A percentile compares a stretch with the other conserved stretches of the same genome.
These are phyloP conservation scores for Ajuga reptans DNA, from an alignment of 305 asterid species.

Conservation along the genomic window DNA sequence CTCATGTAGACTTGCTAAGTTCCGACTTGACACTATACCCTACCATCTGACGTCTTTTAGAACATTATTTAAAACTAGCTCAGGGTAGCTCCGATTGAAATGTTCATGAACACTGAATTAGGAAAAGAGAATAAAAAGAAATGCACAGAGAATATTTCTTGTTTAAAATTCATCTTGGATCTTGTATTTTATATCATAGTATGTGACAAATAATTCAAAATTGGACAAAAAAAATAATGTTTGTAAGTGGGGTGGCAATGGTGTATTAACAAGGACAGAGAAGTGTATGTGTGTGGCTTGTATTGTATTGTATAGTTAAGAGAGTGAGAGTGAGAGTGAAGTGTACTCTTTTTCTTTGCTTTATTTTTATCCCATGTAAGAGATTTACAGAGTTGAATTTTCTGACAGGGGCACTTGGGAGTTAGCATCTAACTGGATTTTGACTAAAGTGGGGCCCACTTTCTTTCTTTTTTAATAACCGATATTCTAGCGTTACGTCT, in stretches of 20 bases:
- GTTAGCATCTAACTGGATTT: conserved; percentile 17
- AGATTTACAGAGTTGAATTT: conserved; percentile 15
- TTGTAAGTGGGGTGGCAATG: neutral
- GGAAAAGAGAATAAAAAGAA: neutral
- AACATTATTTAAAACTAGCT: too few species aligned
- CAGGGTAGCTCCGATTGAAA: too few species aligned
- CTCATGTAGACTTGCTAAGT: too few species aligned
- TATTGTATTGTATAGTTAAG: neutral
- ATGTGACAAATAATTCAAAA: neutral
- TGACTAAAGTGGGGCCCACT: conserved; percentile 5
- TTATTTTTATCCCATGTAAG: neutral
- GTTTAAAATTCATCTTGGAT: neutral
- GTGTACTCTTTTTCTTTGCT: neutral
- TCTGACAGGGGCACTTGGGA: conserved; percentile 22
- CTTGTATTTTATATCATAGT: neutral
- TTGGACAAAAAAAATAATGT: neutral
- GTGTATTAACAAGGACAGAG: too few species aligned
- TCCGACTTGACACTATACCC: too few species aligned
- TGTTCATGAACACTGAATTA: too few species aligned
- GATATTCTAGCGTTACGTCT: too few species aligned
- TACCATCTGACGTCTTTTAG: too few species aligned
- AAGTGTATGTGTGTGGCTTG: neutral
- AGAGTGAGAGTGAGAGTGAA: neutral
- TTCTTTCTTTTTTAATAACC: neutral
- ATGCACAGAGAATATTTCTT: neutral